Percentiles rank a stretch among this genome's conserved stretches.
These are phyloP conservation scores for Coffea canephora DNA, from an alignment of 257 asterid genomes.

Conservation along the genomic window DNA sequence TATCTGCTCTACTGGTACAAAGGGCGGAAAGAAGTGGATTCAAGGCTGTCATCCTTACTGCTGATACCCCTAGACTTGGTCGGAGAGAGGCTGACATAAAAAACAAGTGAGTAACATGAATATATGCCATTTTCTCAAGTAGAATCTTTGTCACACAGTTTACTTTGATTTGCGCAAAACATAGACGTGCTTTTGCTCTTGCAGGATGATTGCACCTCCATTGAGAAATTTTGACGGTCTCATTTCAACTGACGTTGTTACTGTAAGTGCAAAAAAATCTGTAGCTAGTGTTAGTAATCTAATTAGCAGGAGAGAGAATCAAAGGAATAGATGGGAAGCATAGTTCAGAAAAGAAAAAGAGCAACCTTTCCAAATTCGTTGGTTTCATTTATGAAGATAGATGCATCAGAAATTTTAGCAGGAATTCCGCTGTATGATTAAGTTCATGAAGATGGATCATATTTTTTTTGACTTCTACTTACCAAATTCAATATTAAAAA, in stretches of 20 bases:
- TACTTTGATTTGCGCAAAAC: neutral
- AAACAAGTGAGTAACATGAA: conserved; percentile 40
- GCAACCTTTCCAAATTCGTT: neutral
- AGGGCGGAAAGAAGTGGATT: conserved; percentile 67
- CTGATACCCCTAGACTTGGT: conserved; percentile 56
- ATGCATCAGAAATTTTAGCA: too few relatives aligned
- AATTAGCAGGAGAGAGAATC: neutral
- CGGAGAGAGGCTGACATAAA: conserved; percentile 61
- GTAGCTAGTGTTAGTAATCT: neutral
- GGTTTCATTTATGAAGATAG: neutral
- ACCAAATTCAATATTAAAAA: neutral
- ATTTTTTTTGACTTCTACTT: neutral
- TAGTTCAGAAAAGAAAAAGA: neutral
- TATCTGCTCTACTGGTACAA: conserved; percentile 52
- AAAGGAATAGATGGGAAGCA: neutral
- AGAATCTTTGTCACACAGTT: neutral
- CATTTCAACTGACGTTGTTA: conserved; percentile 35
- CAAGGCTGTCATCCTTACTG: conserved; percentile 62
- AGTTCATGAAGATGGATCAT: neutral
- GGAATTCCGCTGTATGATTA: neutral
- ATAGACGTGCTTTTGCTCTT: neutral
- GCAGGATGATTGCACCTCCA: conserved; percentile 59
- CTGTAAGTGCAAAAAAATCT: conserved; percentile 31
- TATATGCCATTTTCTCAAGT: neutral
- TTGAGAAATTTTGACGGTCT: conserved; percentile 56